Evolutionary conservation across 371 early-diverging fungal species (phyloP), one percentile per base, ranked within the genome.

Genomic region (Mucor plumbeus): DNA sequence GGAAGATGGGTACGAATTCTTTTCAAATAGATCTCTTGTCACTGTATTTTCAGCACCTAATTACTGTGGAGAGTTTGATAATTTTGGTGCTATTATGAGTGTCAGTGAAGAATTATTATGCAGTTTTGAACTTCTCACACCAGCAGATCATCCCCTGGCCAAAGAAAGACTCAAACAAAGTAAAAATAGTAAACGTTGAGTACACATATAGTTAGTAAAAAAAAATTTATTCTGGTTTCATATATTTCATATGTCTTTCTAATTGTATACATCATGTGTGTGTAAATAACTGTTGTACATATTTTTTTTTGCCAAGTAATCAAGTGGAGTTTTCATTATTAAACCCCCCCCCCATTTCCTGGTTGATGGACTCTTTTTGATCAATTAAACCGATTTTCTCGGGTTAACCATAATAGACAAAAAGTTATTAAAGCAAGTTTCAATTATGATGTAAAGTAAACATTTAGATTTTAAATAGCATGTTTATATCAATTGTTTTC

Each of bases 1-100:
- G 5, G 98, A 99, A 80, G 99, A 98, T 74, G 99, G 99, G 8
- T 99, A 99, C 78, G 98, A 99, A 80, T 99, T 99, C 78, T 99
- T 99, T 85, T 95, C 94, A 61, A 92, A 97, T 65, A 88, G 97
- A 36, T 90, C 92, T 19, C 79, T 99, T 19, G 99, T 99, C 5
- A 99, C 99, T 10, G 87, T 99, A n/a, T 99, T 98, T 74, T 94
- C 94, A 17, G 99, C 99, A 6, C 99, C 99, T 44, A 99, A 99
- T 81, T 99, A 99, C 77, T 99, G 99, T 75, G 99, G 99, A 43
- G 99, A 99, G 77, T 99, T 98, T 84, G 97, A 97, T 75, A 99
- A 99, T 61, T 91, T 88, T 74, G 97, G 97, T 9, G 99, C 96
- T 0, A 95, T 98, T 72, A 97, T 99, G 99, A 89, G 92, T 50